Base-by-base conservation (phyloP, 192 early-diverging fungal genomes). In the Coemansia sp. region DNA sequence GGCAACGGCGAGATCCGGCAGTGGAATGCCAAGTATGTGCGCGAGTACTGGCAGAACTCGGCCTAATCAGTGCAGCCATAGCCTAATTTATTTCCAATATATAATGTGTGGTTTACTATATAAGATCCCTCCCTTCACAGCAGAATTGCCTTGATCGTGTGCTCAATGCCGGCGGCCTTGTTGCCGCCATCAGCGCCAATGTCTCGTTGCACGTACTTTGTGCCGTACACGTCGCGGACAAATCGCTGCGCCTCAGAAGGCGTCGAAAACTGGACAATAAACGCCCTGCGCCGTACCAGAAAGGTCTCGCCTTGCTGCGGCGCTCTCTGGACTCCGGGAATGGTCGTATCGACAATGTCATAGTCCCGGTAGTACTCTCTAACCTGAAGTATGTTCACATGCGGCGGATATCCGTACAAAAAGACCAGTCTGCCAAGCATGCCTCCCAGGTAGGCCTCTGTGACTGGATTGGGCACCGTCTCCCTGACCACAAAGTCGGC, bases 1-100 rank as follows among this genome's bases (percentile, higher is more conserved):
- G 73, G 79, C 74, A 69, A 73, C 51, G 79, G 79, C 53, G 59
- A 82, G 47, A 42, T 70, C 36, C 65, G 73, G 45, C 35, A 69
- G 64, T 83, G 80, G 80, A 62, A 68, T 36, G 80, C 80, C 53
- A 60, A 60, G 49, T 83, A 83, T 38, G 75, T 83, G 20, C 69
- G 75, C 67, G 53, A 74, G 49, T 83, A 67, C 71, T 83, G 80
- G 80, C 74, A 75, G 56, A 60, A 69, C 47, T 53, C 15, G 49
- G 49, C 49, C 46, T 49, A 49, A 24, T 20, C 20, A 40, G 39
- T 40, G 46, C 2, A 46, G 8, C 25, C 45, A 37, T 42, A 40
- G 32, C 43, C 17, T 59, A n/a, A 15, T 19, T 14, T n/a, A 32
- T 17, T 24, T 19, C n/a, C n/a, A n/a, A n/a, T 29, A 14, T 56